phyloP scores from a whole-genome alignment of 371 early-diverging fungal species.

The Apophysomyces elegans region DNA sequence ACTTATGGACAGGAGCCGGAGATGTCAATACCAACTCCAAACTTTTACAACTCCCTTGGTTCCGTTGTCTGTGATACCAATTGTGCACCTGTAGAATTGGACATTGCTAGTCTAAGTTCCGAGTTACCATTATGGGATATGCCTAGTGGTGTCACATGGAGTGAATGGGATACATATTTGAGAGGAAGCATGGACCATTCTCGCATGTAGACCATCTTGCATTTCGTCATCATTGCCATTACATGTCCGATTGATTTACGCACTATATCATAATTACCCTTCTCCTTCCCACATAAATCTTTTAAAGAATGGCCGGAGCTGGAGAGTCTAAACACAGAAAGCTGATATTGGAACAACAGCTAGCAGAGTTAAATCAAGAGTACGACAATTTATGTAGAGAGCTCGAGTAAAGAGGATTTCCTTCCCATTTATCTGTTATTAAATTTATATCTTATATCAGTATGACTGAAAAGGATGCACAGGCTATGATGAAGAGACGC shows the following conservation, averaged over 20 bases:
- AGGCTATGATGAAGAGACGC: constrained; percentile 9
- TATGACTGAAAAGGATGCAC: constrained; percentile 19
- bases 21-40: constrained; percentile 5
- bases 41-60: background rate
- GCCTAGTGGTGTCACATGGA: constrained; percentile 38
- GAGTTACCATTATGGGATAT: constrained; percentile 39
- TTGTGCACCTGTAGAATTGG: constrained; percentile 15
- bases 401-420: background rate
- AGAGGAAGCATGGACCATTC: constrained; percentile 11
- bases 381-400: background rate
- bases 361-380: background rate
- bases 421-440: background rate
- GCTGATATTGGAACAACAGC: background rate
- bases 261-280: background rate
- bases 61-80: background rate
- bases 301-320: background rate
- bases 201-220: background rate
- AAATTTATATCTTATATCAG: constrained; percentile 5
- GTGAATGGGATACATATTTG: constrained; percentile 42
- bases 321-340: background rate
- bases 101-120: constrained; percentile 29
- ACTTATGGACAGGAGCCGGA: background rate
- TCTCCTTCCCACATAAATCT: background rate
- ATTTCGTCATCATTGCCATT: background rate
- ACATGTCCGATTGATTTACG: no score